These are phyloP conservation scores for Eutrema salsugineum DNA, from an alignment of 441 rosid species.

Conservation along the genomic window DNA sequence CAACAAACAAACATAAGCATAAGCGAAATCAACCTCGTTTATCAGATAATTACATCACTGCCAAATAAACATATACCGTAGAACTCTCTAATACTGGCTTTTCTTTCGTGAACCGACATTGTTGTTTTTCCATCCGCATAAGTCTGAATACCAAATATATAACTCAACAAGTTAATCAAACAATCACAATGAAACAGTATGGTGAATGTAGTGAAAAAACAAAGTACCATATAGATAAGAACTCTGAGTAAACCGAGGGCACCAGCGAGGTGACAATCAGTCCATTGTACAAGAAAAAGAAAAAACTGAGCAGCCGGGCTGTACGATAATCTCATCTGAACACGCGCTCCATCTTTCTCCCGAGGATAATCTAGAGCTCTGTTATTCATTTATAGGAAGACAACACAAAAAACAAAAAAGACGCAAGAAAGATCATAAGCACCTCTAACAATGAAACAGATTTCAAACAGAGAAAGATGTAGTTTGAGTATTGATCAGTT, in stretches of 20 bases:
- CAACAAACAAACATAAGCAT: not conserved
- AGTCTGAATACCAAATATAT: slow-evolving; percentile 50
- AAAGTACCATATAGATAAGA: slow-evolving; percentile 48
- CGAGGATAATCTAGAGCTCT: slow-evolving; percentile 64
- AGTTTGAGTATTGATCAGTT: not conserved
- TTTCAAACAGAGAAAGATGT: not conserved
- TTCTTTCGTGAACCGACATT: slow-evolving; percentile 79
- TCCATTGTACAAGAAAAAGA: slow-evolving; percentile 70
- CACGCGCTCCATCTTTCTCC: slow-evolving; percentile 58
- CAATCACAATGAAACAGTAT: slow-evolving; percentile 16
- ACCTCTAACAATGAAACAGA: not conserved
- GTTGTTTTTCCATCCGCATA: slow-evolving; percentile 86
- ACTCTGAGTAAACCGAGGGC: slow-evolving; percentile 59
- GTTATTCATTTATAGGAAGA: slow-evolving; percentile 4
- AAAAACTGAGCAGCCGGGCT: slow-evolving; percentile 61
- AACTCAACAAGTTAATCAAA: slow-evolving; percentile 14
- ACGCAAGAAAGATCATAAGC: not conserved
- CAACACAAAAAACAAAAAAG: not conserved
- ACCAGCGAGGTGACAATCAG: slow-evolving; percentile 69
- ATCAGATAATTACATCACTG: not conserved
- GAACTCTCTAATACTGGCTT: slow-evolving; percentile 79
- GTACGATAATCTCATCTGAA: slow-evolving; percentile 69
- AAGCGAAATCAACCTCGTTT: not conserved
- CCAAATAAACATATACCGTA: slow-evolving; percentile 45
- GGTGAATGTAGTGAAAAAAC: not conserved